These are phyloP conservation scores for Cercospora sp. DNA, from an alignment of 2,329 filamentous ascomycete species.

Conservation along the genomic window DNA sequence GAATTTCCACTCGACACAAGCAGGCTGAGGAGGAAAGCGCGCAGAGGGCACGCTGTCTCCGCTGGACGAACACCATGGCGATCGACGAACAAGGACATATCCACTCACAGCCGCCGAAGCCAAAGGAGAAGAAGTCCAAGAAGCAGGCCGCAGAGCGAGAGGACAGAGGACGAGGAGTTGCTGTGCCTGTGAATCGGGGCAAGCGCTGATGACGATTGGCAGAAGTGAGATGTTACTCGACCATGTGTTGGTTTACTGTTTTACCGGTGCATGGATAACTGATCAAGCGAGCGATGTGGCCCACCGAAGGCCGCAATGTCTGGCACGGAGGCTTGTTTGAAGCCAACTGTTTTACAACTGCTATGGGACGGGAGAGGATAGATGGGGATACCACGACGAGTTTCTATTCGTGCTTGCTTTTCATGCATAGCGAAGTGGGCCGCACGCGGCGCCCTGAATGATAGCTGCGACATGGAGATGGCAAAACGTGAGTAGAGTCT, in stretches of 20 bases:
- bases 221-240: conserved; percentile 11
- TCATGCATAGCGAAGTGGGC: conserved; percentile 12
- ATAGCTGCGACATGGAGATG: not conserved
- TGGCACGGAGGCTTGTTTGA: not conserved
- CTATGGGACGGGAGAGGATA: not conserved
- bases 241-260: not conserved
- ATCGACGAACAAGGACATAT: conserved; percentile 41
- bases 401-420: conserved; percentile 4
- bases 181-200: conserved; percentile 47
- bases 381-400: not conserved
- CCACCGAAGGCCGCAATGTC: not conserved
- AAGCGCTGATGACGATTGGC: conserved; percentile 48
- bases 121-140: conserved; percentile 38
- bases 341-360: not conserved
- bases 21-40: conserved; percentile 57
- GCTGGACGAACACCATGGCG: conserved; percentile 66
- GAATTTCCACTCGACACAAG: conserved; percentile 65
- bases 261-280: not conserved
- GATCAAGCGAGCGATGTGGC: not conserved
- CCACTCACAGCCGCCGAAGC: conserved; percentile 38
- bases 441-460: not conserved
- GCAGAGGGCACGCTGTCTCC: conserved; percentile 60
- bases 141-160: conserved; percentile 38
- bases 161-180: conserved; percentile 32
- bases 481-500: not conserved